Evolutionary conservation across 1,284 basidiomycete species (phyloP).

Genomic region (Malassezia sp.): DNA sequence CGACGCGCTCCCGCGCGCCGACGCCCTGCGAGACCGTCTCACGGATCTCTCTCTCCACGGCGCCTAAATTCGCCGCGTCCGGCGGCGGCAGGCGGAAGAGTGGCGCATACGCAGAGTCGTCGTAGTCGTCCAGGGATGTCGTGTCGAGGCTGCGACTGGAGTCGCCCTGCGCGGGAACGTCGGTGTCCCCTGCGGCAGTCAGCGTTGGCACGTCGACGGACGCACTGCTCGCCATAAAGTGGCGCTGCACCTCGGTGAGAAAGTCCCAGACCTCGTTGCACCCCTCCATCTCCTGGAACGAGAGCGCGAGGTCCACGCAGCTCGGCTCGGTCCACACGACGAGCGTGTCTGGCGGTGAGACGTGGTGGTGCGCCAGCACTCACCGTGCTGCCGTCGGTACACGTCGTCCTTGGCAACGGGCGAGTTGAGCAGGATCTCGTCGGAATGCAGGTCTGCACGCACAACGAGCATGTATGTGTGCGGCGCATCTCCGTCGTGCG

Average conservation of each 20-base stretch:
- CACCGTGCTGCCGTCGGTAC: constrained; percentile 45
- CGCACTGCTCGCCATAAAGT: constrained; percentile 50
- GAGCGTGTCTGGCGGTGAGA: constrained; percentile 86
- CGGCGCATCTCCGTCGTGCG: constrained; percentile 33
- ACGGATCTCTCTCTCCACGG: constrained; percentile 41
- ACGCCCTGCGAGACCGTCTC: constrained; percentile 44
- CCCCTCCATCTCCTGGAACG: constrained; percentile 91
- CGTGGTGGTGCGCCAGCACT: too few relatives aligned
- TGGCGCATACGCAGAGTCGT: neutral
- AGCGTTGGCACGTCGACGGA: neutral
- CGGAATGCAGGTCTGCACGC: constrained; percentile 34
- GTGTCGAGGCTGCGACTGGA: neutral
- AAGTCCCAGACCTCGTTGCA: constrained; percentile 97
- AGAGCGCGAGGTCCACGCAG: constrained; percentile 85
- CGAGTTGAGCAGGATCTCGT: constrained; percentile 36
- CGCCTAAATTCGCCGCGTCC: constrained; percentile 38
- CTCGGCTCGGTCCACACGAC: constrained; percentile 98
- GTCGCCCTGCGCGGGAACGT: neutral
- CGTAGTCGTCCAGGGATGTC: neutral
- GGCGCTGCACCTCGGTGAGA: constrained; percentile 82
- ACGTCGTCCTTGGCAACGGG: constrained; percentile 44
- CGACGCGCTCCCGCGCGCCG: constrained; percentile 61
- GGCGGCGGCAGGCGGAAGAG: constrained; percentile 41
- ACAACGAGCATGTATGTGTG: constrained; percentile 40
- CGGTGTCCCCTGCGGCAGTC: too few relatives aligned